Base-by-base conservation (phyloP, 495 filamentous ascomycete species). In the Penicillium waksmanii region DNA sequence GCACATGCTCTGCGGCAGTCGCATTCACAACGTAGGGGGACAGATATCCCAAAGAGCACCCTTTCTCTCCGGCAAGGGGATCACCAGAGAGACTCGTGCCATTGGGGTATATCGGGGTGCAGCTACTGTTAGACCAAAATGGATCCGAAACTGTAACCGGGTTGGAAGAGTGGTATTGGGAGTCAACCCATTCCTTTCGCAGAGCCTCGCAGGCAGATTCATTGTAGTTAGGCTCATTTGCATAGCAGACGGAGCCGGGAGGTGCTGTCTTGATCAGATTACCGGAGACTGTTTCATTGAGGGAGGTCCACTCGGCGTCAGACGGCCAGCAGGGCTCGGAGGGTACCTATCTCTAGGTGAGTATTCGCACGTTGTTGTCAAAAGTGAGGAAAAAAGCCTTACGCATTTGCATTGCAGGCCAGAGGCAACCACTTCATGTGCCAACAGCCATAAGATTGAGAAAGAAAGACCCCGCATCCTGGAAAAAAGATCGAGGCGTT, bases 191-290 rank as follows among this genome's bases (percentile, higher is more conserved):
- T 40, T 72, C 63, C 6, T 46, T 34, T 27, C 67, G 48, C 25
- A 77, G 57, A 33, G 65, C 44, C 10, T 58, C 60, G 51, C 76
- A 78, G 19, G 51, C 38, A 8, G 8, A 19, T 8, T 8, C 18
- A 13, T 47, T 17, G 44, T 21, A 47, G 44, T 47, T 21, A 1
- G 44, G 44, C 33, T 51, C 51, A 18, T 61, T 57, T 7, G 70
- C 66, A 66, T 89, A 85, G 66, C 86, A 89, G 50, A 82, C 69
- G 55, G 77, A 77, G 60, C 77, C 86, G 17, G 82, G 74, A 50
- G 87, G 83, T 53, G 71, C 38, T 25, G 80, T 80, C 18, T 65
- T 68, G 56, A 86, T 72, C 35, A 89, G 72, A 56, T 78, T 73
- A 42, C 85, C 85, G 17, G 71, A 66, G 11, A 84, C 64, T 0